Base-by-base conservation (phyloP, 2,329 filamentous ascomycete species). In the Claviceps purpurea region DNA sequence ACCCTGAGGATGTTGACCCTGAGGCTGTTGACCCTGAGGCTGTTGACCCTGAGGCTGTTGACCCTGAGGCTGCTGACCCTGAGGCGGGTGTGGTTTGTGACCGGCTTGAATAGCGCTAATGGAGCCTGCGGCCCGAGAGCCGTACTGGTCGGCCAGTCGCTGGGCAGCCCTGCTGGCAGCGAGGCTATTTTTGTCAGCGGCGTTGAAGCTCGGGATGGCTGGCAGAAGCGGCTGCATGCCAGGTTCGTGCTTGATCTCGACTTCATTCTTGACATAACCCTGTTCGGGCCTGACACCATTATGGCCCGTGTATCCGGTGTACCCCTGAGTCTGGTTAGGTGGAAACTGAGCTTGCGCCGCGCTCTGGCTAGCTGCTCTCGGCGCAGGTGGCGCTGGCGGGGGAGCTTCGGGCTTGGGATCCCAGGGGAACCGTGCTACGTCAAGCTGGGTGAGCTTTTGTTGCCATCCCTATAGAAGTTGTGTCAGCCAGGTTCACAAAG, bases 391-490 rank as follows among this genome's bases (percentile, higher is more conserved):
- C 66, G 62, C 56, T 57, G 63, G 58, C 22, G 62, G 58, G 16
- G 64, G 58, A n/a, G 79, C 77, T 50, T 86, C 83, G 49, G 85
- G 84, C 64, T 86, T 84, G 44, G 93, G 91, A 65, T 98, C 93
- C 93, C 93, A 98, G 11, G 93, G 91, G 66, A 97, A 96, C 53
- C 80, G 75, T 54, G 93, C 93, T 56, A 97, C 85, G 58, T 85
- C 82, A 58, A 94, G 82, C 59, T 82, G 81, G 1, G 90, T 86
- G 39, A 98, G 77, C 70, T 94, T 96, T 61, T 84, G 77, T 74
- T 97, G 90, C 93, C 93, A 98, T 71, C 84, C 87, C 90, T 97
- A 62, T 34, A 47, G 51, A 43, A 57, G 54, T 46, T 46, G 34
- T 49, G 46, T 54, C 48, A 54, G 52, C 42, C 20, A 34, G 24